Conservation (phyloP, 108 stramenopile genomes). For the Cyclostephanos invisitatus region DNA sequence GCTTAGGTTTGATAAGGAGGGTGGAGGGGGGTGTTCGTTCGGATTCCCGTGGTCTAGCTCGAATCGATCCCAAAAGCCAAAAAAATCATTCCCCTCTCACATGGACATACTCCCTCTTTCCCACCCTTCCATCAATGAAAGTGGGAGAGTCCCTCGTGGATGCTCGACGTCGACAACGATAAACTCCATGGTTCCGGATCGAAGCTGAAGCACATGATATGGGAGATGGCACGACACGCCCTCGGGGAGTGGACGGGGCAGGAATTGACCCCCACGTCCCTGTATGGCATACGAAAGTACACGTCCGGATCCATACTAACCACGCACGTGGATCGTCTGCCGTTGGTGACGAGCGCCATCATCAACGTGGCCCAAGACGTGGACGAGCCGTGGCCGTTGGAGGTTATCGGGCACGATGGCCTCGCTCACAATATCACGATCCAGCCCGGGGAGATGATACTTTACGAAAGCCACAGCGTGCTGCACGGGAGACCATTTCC, state of each 20-base stretch:
- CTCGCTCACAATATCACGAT: conserved; percentile 77
- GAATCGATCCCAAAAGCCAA: too few relatives aligned
- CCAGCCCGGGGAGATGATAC: conserved; percentile 85
- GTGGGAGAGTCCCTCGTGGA: conserved; percentile 44
- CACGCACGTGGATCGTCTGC: conserved; percentile 73
- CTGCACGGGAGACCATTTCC: conserved; percentile 93
- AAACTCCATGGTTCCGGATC: conserved; percentile 13
- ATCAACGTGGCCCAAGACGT: conserved; percentile 93
- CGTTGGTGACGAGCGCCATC: conserved; percentile 85
- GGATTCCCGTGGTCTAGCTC: not conserved
- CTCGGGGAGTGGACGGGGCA: conserved; percentile 64
- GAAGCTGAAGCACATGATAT: conserved; percentile 26
- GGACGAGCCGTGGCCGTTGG: conserved; percentile 86
- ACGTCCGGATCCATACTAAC: conserved; percentile 49
- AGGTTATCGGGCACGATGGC: conserved; percentile 91
- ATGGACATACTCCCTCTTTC: conserved; percentile 25
- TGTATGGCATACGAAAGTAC: conserved; percentile 65
- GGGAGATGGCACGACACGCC: conserved; percentile 21
- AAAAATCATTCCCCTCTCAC: too few relatives aligned
- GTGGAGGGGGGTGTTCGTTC: not conserved
- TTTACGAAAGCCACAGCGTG: conserved; percentile 89
- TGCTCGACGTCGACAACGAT: conserved; percentile 31
- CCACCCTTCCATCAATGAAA: conserved; percentile 14
- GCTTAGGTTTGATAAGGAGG: too few relatives aligned
- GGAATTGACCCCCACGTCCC: conserved; percentile 24